These are phyloP conservation scores for Sarocladiaceae sp. DNA, from an alignment of 2,329 filamentous ascomycete genomes.

Conservation along the genomic window DNA sequence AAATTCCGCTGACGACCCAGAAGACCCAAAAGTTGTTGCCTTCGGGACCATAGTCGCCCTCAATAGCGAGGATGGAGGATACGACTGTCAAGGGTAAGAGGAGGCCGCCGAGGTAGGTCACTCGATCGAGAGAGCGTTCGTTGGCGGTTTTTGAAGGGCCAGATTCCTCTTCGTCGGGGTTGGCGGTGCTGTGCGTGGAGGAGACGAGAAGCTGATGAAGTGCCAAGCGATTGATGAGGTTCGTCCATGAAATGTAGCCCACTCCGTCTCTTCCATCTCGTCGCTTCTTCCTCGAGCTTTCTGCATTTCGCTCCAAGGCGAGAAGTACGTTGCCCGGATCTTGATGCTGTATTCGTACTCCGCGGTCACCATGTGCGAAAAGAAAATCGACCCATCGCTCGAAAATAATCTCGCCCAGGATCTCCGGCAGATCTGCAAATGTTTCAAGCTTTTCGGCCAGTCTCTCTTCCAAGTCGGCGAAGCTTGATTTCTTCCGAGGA, in stretches of 20 bases:
- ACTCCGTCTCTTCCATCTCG: not conserved
- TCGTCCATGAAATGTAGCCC: slow-evolving; percentile 17
- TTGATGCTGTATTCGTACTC: slow-evolving; percentile 11
- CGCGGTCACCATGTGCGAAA: slow-evolving; percentile 4
- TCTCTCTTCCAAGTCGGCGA: not conserved
- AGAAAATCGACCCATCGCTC: slow-evolving; percentile 22
- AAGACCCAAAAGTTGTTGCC: slow-evolving; percentile 42
- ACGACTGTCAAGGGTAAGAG: slow-evolving; percentile 45
- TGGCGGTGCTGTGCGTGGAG: slow-evolving; percentile 10
- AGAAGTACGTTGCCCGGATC: slow-evolving; percentile 17
- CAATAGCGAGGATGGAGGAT: slow-evolving; percentile 43
- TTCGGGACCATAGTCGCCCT: slow-evolving; percentile 38
- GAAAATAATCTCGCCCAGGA: slow-evolving; percentile 21
- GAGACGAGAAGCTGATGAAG: slow-evolving; percentile 5
- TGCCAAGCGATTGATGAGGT: slow-evolving; percentile 13
- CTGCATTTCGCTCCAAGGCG: slow-evolving; percentile 22
- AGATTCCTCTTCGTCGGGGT: slow-evolving; percentile 4
- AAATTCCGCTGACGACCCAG: slow-evolving; percentile 38
- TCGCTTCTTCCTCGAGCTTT: slow-evolving; percentile 11
- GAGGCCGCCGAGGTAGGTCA: slow-evolving; percentile 45
- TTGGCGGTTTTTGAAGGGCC: slow-evolving; percentile 24
- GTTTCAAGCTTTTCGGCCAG: slow-evolving; percentile 9
- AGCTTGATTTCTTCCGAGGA: not conserved
- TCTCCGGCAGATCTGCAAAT: not conserved
- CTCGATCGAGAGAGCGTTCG: slow-evolving; percentile 39